These are phyloP conservation scores for Auxenochlorella protothecoides DNA, from an alignment of 139 green algal species.

Conservation along the genomic window DNA sequence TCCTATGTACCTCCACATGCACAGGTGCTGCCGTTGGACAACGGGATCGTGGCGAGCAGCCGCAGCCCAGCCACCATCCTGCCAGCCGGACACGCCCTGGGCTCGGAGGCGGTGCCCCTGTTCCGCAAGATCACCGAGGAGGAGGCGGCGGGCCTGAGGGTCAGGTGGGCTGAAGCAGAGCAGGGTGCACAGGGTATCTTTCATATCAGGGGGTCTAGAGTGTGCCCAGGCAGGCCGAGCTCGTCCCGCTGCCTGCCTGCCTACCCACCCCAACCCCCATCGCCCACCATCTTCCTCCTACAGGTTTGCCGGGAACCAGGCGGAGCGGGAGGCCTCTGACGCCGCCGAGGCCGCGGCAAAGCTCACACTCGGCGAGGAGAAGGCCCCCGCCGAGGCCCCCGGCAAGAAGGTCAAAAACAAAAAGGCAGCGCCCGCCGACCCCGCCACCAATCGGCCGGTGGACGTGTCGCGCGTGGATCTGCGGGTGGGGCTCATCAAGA, in stretches of 20 bases:
- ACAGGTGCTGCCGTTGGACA: constrained; percentile 27
- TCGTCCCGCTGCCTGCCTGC: too few species aligned
- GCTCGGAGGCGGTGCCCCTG: constrained; percentile 36
- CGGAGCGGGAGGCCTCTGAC: constrained; percentile 3
- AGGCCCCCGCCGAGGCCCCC: background rate
- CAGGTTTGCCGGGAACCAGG: constrained; percentile 30
- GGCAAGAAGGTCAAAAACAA: constrained; percentile 18
- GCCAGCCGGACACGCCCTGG: constrained; percentile 53
- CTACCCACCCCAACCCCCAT: too few species aligned
- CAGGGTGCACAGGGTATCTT: too few species aligned
- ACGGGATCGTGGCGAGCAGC: constrained; percentile 24
- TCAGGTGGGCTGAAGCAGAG: background rate
- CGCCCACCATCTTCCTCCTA: background rate
- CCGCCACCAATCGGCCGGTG: constrained; percentile 9
- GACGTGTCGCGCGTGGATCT: constrained; percentile 65
- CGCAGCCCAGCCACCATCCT: constrained; percentile 43
- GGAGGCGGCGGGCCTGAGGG: constrained; percentile 24
- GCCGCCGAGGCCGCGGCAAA: background rate
- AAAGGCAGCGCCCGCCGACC: constrained; percentile 20
- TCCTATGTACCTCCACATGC: background rate
- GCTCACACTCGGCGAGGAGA: background rate
- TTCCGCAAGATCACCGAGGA: constrained; percentile 46
- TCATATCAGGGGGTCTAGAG: too few species aligned
- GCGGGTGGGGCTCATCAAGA: constrained; percentile 57
- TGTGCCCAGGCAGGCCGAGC: too few species aligned